Base-by-base conservation (phyloP, 305 asterid genomes). In the Ilex paraguariensis region DNA sequence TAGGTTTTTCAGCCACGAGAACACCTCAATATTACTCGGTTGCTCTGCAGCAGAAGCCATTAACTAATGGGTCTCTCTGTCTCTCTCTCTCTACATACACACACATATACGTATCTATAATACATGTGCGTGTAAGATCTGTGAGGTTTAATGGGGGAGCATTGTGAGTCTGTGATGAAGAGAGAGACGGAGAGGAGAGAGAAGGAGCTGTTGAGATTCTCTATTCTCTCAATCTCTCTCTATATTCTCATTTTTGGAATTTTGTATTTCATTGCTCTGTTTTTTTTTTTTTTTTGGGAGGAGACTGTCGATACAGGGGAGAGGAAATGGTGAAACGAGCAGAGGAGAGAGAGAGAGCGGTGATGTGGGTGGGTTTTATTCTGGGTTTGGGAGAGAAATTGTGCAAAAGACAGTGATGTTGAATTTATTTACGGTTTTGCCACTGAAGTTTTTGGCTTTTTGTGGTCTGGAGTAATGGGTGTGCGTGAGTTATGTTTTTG, bases 1-100 rank as follows among this genome's bases (percentile, higher is more conserved):
- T 79, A 94, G 79, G 54, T 91, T 83, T 80, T 87, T 91, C 57
- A 94, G 85, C 98, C 98, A 94, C 61, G 93, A 74, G 12, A 79
- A 67, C 39, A 87, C 96, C 75, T 94, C 99, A 15, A 83, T 74
- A 72, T 60, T 83, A 60, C 82, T 81, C 71, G 73, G 75, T 58
- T 79, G 75, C 57, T 70, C 77, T 31, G 54, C 79, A 69, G 78
- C 32, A n/a, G 81, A 85, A 61, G 87, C 95, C 98, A 88, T 86
- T 79, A 60, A 60, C 32, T 21, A n/a, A 16, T 21, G 32, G 45
- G 66, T 46, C 32, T 59, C 31, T 50, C 42, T 28, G 40, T 59
- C 64, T 79, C 33, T 17, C 48, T 17, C 48, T 45, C 67, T 60
- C 13, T 65, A 66, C 46, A 52, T 72, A 56, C 15, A 71, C 73